Evolutionary conservation across 257 asterid genomes (phyloP), one percentile per base, ranked within the genome.

Genomic region (Knoxia roxburghii): DNA sequence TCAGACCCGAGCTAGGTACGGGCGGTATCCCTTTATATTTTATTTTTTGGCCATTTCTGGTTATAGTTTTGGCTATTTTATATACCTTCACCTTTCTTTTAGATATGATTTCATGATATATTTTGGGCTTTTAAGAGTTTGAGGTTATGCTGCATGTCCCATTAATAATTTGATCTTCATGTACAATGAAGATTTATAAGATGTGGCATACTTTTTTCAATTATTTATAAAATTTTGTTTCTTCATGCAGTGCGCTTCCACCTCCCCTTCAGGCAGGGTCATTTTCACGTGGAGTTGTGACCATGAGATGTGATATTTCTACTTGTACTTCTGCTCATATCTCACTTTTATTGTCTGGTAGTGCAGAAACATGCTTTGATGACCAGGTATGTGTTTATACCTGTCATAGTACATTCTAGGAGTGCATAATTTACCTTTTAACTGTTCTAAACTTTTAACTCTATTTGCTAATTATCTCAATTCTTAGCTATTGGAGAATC

Each of bases 251-350:
- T 48, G 96, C 99, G 33, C 87, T 91, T 69, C 99, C 99, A 70
- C 99, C 99, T 61, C 99, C 98, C 33, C 98, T 94, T 76, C 95
- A 94, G 83, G 98, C 96, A 59, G 96, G 86, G 72, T 79, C 89
- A 61, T 84, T 94, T 82, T 90, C 98, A 65, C 99, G 98, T 67
- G 98, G 95, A 71, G 98, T 94, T 6, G 95, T 94, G 57, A 94
- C 98, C 10, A 94, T 94, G 99, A 78, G 98, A 54, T 94, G 99
- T 72, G 99, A 94, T 78, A 67, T 94, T 69, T 85, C 99, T 7
- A 94, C 99, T 63, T 81, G 90, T 84, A 91, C 94, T 81, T 90
- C 91, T 15, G 88, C 96, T 55, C 98, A 94, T 80, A 87, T 94
- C 67, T 94, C 99, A 57, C 96, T 94, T 66, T 78, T 94, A 73